Conservation (phyloP, 176 grass and related monocot genomes). For the Themeda triandra region DNA sequence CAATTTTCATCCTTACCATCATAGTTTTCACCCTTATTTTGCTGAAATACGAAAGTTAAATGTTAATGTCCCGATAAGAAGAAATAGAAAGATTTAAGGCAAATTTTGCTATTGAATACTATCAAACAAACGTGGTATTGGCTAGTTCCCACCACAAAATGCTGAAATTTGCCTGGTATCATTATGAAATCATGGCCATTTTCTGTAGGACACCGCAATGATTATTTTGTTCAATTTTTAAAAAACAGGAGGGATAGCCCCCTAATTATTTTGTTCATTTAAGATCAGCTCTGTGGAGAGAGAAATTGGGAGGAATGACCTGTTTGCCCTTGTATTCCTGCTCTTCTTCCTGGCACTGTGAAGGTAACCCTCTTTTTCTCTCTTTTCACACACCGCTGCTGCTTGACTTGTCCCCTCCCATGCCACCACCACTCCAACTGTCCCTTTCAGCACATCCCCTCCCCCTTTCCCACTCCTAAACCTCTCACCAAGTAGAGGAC, state of each 20-base stretch:
- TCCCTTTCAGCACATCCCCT: neutral
- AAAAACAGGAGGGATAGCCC: no score
- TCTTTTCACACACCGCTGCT: neutral
- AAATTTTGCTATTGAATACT: neutral
- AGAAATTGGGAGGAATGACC: neutral
- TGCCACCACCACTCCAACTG: neutral
- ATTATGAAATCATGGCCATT: neutral
- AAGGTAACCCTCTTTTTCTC: neutral
- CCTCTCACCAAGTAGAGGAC: neutral
- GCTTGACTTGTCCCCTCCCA: neutral
- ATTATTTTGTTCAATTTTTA: neutral
- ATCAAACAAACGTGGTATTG: neutral
- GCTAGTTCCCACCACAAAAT: neutral
- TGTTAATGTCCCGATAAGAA: constrained; percentile 6
- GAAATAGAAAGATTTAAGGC: neutral
- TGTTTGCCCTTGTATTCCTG: neutral
- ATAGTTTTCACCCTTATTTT: constrained; percentile 34
- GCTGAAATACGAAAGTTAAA: constrained; percentile 20
- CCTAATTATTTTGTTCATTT: neutral
- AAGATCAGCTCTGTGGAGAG: neutral
- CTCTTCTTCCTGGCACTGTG: neutral
- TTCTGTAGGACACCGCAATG: neutral
- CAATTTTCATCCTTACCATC: constrained; percentile 31
- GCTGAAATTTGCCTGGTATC: neutral
- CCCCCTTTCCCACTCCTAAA: neutral